Percentiles rank a stretch among this genome's conserved stretches.
Evolutionary conservation across 2,329 filamentous ascomycete species (phyloP).

Genomic region (Stachybotrys chartarum): DNA sequence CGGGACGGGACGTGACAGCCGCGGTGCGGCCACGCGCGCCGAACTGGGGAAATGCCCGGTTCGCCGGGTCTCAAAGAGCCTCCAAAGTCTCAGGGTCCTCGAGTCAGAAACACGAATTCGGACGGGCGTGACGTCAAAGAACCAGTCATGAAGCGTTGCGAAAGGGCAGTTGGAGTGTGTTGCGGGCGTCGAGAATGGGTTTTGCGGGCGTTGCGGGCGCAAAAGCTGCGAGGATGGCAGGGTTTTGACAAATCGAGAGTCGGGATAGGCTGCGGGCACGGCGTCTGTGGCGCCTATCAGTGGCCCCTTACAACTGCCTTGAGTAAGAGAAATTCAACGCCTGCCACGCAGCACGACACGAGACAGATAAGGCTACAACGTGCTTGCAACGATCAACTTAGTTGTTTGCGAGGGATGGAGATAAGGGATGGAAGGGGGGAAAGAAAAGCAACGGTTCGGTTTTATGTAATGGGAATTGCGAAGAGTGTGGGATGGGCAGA

Average conservation of each 20-base stretch:
- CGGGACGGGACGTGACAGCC: slow-evolving; percentile 24
- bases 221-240: slow-evolving; percentile 17
- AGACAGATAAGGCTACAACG: slow-evolving; percentile 21
- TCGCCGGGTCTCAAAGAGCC: slow-evolving; percentile 12
- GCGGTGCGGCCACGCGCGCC: slow-evolving; percentile 29
- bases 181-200: slow-evolving; percentile 28
- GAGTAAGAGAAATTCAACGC: slow-evolving; percentile 17
- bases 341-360: slow-evolving; percentile 11
- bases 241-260: slow-evolving; percentile 20
- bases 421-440: slow-evolving; percentile 19
- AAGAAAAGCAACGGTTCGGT: slow-evolving; percentile 22
- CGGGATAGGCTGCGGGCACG: slow-evolving; percentile 8
- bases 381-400: slow-evolving; percentile 10
- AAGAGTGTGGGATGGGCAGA: neutral
- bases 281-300: slow-evolving; percentile 21
- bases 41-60: slow-evolving; percentile 22
- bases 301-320: slow-evolving; percentile 5
- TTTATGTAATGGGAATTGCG: slow-evolving; percentile 33
- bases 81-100: slow-evolving; percentile 16
- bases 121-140: slow-evolving; percentile 1
- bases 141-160: slow-evolving; percentile 10
- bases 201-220: slow-evolving; percentile 28
- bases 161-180: slow-evolving; percentile 14
- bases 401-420: slow-evolving; percentile 17
- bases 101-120: slow-evolving; percentile 4